phyloP scores from a whole-genome alignment of 1,139 yeast genomes.

The Debaryomyces udenii region DNA sequence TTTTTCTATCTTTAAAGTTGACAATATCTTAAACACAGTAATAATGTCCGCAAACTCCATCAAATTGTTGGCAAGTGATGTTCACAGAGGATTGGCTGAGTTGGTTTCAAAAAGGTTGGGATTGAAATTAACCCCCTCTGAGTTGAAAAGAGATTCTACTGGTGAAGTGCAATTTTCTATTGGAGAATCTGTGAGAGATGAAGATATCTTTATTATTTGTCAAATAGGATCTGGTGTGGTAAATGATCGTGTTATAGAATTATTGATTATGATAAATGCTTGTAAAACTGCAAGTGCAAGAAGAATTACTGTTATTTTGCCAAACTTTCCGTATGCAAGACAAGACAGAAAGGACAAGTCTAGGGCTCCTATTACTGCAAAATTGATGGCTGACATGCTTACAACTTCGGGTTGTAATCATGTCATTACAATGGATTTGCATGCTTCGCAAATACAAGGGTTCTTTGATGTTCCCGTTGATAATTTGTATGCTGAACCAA shows the following conservation, averaged over 20 bases:
- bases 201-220: conserved; percentile 66
- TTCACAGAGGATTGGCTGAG: conserved; percentile 86
- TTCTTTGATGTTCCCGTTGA: conserved; percentile 82
- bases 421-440: conserved; percentile 81
- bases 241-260: conserved; percentile 72
- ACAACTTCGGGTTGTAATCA: conserved; percentile 83
- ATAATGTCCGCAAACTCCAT: conserved; percentile 80
- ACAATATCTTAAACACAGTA: neutral
- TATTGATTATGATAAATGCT: conserved; percentile 72
- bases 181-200: conserved; percentile 78
- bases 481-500: conserved; percentile 79
- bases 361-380: conserved; percentile 82
- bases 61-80: conserved; percentile 85
- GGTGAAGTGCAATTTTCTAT: conserved; percentile 73
- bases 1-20: neutral
- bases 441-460: conserved; percentile 85
- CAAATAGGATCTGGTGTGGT: conserved; percentile 75
- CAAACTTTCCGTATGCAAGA: conserved; percentile 82
- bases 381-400: conserved; percentile 71
- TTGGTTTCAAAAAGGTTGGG: conserved; percentile 70
- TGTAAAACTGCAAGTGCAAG: conserved; percentile 80
- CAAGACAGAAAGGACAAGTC: conserved; percentile 83
- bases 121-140: conserved; percentile 62
- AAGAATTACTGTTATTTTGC: conserved; percentile 76
- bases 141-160: conserved; percentile 69